Conservation (phyloP, 768 basidiomycete genomes). For the Podaxis rugospora region DNA sequence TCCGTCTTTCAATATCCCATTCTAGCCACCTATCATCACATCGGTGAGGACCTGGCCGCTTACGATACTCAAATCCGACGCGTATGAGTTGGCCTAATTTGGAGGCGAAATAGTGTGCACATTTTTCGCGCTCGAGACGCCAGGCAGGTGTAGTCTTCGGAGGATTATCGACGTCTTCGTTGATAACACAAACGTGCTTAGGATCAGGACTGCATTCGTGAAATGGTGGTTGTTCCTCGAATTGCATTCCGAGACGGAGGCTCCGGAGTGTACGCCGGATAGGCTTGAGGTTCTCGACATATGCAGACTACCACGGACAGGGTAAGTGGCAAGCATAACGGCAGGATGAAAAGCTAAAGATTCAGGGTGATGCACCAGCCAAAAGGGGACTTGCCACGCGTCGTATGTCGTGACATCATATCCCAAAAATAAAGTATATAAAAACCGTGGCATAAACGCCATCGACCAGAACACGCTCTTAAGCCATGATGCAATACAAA, state of each 20-base stretch:
- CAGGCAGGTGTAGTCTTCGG: slow-evolving; percentile 8
- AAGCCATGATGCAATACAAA: background rate
- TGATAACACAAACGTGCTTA: background rate
- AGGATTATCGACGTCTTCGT: slow-evolving; percentile 1
- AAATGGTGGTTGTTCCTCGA: slow-evolving; percentile 4
- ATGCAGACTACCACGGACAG: slow-evolving; percentile 8
- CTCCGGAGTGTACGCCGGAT: slow-evolving; percentile 5
- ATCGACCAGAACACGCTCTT: slow-evolving; percentile 25
- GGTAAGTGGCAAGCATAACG: background rate
- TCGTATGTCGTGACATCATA: background rate
- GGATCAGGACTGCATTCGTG: background rate
- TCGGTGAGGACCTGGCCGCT: slow-evolving; percentile 32
- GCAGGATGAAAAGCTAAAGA: background rate
- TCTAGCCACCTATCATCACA: slow-evolving; percentile 41
- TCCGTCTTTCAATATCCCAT: slow-evolving; percentile 27
- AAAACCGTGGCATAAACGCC: background rate
- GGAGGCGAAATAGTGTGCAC: slow-evolving; percentile 31
- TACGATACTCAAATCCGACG: slow-evolving; percentile 38
- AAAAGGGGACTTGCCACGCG: background rate
- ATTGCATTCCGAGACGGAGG: slow-evolving; percentile 8
- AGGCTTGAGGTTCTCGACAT: slow-evolving; percentile 7
- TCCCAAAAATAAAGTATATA: background rate
- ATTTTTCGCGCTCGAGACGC: slow-evolving; percentile 26
- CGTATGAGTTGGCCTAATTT: slow-evolving; percentile 25
- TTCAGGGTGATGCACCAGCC: background rate